Base-by-base conservation (phyloP, 257 asterid genomes). In the Rauvolfia tetraphylla region DNA sequence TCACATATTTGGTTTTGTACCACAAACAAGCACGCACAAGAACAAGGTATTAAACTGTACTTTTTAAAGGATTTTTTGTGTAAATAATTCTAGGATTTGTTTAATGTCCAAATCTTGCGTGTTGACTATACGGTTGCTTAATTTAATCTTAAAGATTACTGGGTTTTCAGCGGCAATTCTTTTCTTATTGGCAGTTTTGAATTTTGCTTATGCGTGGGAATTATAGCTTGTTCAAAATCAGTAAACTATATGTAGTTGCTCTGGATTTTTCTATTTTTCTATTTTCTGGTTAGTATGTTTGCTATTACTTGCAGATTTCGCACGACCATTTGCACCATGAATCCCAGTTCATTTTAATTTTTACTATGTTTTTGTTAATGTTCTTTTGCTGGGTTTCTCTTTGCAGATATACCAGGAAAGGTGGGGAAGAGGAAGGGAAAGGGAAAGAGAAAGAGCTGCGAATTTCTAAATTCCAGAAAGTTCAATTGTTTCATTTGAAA, bases 341-440 rank as follows among this genome's bases (percentile, higher is more conserved):
- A 36, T 18, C 4, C 13, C 18, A 65, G 25, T 65, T 63, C 25
- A 33, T 4, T 65, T 34, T 36, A 2, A 20, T 4, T 34, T 65
- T 65, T 8, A 65, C 71, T 65, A n/a, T 22, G 48, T 65, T 65
- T 65, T 34, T 34, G 27, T 20, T 6, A 36, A 33, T 65, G 13
- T 34, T 65, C 66, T 27, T 58, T 25, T 0, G 2, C 34, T n/a
- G 29, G 1, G 5, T 63, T 31, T 63, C 7, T 33, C 12, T 62
- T 18, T 65, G 71, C 48, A 65, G 71, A 34, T 65, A 65, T 65
- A 34, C 20, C 71, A 34, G 48, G n/a, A 7, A 65, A 65, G 71
- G 71, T 34, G 29, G n/a, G 29, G 42, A 31, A 58, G 36, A 18
- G 11, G 27, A 29, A 62, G 68, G 23, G 39, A 29, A 33, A 3